Percentiles rank a stretch among this genome's conserved stretches.
These are phyloP conservation scores for Arabidopsis thaliana DNA, from an alignment of 345 rosid species.

Conservation along the genomic window TAIR10.1 NC_003076.8:9468501-9469000, in stretches of 20 bases:
- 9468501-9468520: slow-evolving; percentile 78
- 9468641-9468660: slow-evolving; percentile 80
- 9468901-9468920: slow-evolving; percentile 77
- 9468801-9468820: slow-evolving; percentile 47
- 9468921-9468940: slow-evolving; percentile 64
- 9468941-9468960: slow-evolving; percentile 52
- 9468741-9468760: slow-evolving; percentile 54
- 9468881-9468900: slow-evolving; percentile 69
- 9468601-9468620: slow-evolving; percentile 64
- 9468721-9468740: slow-evolving; percentile 44
- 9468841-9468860: slow-evolving; percentile 95
- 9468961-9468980: slow-evolving; percentile 52
- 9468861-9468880: slow-evolving; percentile 90
- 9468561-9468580: slow-evolving; percentile 72
- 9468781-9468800: slow-evolving; percentile 45
- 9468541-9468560: slow-evolving; percentile 56
- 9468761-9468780: slow-evolving; percentile 46
- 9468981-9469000: slow-evolving; percentile 50
- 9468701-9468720: slow-evolving; percentile 48
- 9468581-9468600: slow-evolving; percentile 77
- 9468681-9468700: slow-evolving; percentile 50
- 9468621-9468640: slow-evolving; percentile 78
- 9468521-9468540: slow-evolving; percentile 79
- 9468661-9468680: slow-evolving; percentile 50
- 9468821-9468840: slow-evolving; percentile 52